Evolutionary conservation across 2,329 filamentous ascomycete genomes (phyloP), one percentile per base, ranked within the genome.

Genomic region (Fusarium circinatum): DNA sequence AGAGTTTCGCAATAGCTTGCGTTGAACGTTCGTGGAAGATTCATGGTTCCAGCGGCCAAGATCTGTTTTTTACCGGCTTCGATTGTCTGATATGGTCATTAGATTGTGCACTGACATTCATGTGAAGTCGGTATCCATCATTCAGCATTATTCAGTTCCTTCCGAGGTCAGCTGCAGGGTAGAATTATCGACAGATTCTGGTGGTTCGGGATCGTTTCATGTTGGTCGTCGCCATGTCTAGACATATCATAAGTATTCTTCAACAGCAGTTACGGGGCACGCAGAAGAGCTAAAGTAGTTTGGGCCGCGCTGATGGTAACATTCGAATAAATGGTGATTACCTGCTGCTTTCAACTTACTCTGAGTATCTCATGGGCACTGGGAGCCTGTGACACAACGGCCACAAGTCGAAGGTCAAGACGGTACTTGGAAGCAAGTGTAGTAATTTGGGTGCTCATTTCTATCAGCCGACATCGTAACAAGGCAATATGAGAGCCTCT

Each of bases 261-360:
- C n/a, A 24, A 14, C 3, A 11, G n/a, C 6, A 34, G 12, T 24
- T 24, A 34, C 12, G 20, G 6, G 8, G 15, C 10, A 20, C 12
- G 0, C 4, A 8, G 4, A 34, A 34, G n/a, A 11, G 8, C 4
- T 51, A 0, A 0, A 2, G 14, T 30, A 28, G 10, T 30, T n/a
- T 5, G 2, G 14, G 1, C 5, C 15, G 3, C 10, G 12, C 20
- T 30, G 28, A 17, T 12, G 47, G 8, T 5, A 30, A 9, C 8
- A 3, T 51, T 34, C 30, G 15, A 11, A 34, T 4, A 6, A 10
- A 32, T 34, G 2, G 15, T 1, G 7, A 48, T 15, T 28, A 10
- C 45, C 9, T 47, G 18, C 26, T 34, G 32, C 32, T 17, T 34
- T 34, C 32, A 8, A 34, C 32, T 4, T 34, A 17, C 24, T 3